A percentile compares a stretch with the other conserved stretches of the same genome.
These are phyloP conservation scores for Hyphopichia burtonii DNA, from an alignment of 1,139 yeast species.

Conservation along the genomic window DNA sequence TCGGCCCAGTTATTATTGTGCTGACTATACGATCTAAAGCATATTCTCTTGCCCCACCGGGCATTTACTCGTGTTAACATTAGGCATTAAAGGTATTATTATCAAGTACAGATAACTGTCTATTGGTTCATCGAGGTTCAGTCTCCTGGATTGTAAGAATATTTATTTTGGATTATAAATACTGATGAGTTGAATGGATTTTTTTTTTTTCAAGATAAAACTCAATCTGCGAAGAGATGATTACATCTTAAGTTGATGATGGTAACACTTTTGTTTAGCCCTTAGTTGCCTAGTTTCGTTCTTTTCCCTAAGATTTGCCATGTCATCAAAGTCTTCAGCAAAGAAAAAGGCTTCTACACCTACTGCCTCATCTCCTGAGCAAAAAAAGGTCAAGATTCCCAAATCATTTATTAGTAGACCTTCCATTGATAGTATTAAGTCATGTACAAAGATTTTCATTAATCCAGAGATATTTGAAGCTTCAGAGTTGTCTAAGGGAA, in stretches of 20 bases:
- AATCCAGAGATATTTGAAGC: conserved; percentile 53
- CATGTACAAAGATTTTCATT: conserved; percentile 44
- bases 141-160: too few relatives aligned
- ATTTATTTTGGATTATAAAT: too few relatives aligned
- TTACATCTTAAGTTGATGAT: too few relatives aligned
- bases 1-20: background rate
- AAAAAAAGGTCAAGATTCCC: conserved; percentile 44
- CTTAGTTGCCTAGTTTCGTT: too few relatives aligned
- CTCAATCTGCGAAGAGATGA: background rate
- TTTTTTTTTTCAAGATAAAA: background rate
- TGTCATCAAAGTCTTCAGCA: conserved; percentile 30
- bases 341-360: conserved; percentile 26
- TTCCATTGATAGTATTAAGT: conserved; percentile 25
- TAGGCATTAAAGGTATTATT: background rate
- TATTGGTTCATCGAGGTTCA: background rate
- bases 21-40: background rate
- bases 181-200: too few relatives aligned
- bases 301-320: too few relatives aligned
- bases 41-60: background rate
- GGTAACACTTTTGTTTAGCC: too few relatives aligned
- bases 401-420: conserved; percentile 62
- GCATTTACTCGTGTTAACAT: background rate
- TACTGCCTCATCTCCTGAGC: conserved; percentile 13
- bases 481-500: conserved; percentile 53
- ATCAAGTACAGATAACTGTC: too few relatives aligned